Conservation (phyloP, 805 yeast genomes). For the Yarrowia sp. region DNA sequence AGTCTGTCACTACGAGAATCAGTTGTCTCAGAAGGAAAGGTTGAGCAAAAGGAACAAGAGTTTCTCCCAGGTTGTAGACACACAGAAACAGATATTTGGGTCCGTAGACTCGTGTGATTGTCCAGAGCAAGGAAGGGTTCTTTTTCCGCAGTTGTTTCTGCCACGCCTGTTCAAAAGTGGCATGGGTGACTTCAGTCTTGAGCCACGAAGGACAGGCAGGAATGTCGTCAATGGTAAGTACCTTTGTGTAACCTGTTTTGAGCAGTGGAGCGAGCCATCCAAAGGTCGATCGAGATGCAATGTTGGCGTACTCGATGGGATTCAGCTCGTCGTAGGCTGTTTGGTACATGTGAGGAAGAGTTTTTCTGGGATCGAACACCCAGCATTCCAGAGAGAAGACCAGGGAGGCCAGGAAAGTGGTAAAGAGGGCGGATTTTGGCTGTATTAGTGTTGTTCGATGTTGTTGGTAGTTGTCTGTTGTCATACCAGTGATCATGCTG, state of each 20-base stretch:
- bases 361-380: slow-evolving; percentile 15
- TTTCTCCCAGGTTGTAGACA: slow-evolving; percentile 45
- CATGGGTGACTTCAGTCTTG: slow-evolving; percentile 31
- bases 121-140: slow-evolving; percentile 25
- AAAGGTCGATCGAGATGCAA: slow-evolving; percentile 53
- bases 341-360: background rate
- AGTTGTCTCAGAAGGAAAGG: slow-evolving; percentile 43
- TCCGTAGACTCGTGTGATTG: slow-evolving; percentile 43
- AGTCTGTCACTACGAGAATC: slow-evolving; percentile 48
- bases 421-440: background rate
- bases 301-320: slow-evolving; percentile 44
- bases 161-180: slow-evolving; percentile 31
- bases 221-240: slow-evolving; percentile 37
- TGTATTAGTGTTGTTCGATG: background rate
- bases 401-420: slow-evolving; percentile 11
- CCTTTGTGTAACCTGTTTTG: slow-evolving; percentile 49
- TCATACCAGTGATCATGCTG: too few relatives aligned
- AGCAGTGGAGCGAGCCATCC: slow-evolving; percentile 60
- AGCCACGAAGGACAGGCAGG: slow-evolving; percentile 41
- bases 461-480: too few relatives aligned
- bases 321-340: background rate
- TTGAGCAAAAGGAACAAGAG: slow-evolving; percentile 43
- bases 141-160: slow-evolving; percentile 29
- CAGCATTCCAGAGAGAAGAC: slow-evolving; percentile 16
- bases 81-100: slow-evolving; percentile 43